Evolutionary conservation across 2,329 filamentous ascomycete species (phyloP).

Genomic region (Calonectria crousiana): DNA sequence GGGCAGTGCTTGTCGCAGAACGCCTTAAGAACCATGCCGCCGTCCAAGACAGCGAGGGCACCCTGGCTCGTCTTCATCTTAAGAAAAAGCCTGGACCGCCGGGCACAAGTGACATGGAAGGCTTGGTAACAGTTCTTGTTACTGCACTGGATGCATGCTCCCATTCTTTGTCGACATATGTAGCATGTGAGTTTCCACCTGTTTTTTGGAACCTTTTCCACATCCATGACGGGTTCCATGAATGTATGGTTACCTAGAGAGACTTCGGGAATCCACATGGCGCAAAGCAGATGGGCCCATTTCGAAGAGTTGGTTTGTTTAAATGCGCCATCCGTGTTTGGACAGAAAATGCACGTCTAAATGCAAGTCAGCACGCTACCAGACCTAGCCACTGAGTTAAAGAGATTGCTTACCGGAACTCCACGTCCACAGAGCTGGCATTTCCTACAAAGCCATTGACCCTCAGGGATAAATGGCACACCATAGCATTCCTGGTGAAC

Average conservation of each 20-base stretch:
- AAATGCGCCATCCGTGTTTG: conserved; percentile 96
- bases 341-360: conserved; percentile 96
- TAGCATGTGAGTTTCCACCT: conserved; percentile 96
- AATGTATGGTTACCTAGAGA: conserved; percentile 95
- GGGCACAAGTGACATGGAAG: conserved; percentile 96
- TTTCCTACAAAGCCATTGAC: conserved; percentile 97
- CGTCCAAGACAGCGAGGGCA: conserved; percentile 79
- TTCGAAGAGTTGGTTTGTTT: conserved; percentile 97
- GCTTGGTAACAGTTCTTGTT: conserved; percentile 98
- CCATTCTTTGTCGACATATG: conserved; percentile 97
- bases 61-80: conserved; percentile 97
- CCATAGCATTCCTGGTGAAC: conserved; percentile 99
- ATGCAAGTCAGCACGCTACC: conserved; percentile 32
- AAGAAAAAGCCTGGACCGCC: conserved; percentile 86
- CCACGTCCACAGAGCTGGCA: conserved; percentile 95
- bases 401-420: conserved; percentile 73
- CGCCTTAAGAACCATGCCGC: conserved; percentile 87
- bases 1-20: conserved; percentile 97
- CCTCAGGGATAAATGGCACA: conserved; percentile 97
- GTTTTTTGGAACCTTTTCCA: conserved; percentile 95
- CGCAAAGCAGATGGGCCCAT: conserved; percentile 96
- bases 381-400: background rate
- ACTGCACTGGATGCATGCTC: conserved; percentile 96
- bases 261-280: conserved; percentile 98
- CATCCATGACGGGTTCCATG: conserved; percentile 98